A percentile compares a stretch with the other conserved stretches of the same genome.
Conservation (phyloP, 179 eudicot genomes). For the Carnegiea gigantea region DNA sequence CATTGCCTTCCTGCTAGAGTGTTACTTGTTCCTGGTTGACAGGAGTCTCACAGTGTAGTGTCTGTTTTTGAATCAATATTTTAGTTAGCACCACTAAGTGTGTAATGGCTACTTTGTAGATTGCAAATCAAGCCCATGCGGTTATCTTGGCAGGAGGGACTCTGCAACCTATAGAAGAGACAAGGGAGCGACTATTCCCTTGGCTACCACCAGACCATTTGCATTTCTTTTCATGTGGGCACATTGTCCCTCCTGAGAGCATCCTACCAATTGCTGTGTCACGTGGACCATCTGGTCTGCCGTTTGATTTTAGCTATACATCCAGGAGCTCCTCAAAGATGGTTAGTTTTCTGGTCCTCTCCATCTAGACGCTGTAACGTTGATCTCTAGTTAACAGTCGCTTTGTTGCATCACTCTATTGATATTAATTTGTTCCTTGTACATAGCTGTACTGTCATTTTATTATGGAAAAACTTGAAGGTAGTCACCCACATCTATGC, state of each 20-base stretch:
- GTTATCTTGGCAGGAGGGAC: conserved; percentile 91
- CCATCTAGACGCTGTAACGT: background rate
- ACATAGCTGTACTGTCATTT: background rate
- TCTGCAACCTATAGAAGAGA: conserved; percentile 90
- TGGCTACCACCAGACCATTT: conserved; percentile 52
- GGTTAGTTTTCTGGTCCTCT: conserved; percentile 39
- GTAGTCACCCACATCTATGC: conserved; percentile 2
- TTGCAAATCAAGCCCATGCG: conserved; percentile 78
- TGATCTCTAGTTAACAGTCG: background rate
- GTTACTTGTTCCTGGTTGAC: background rate
- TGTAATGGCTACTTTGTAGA: conserved; percentile 35
- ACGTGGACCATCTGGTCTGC: conserved; percentile 74
- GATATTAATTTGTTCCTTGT: background rate
- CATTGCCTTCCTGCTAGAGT: too few species aligned
- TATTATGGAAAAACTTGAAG: background rate
- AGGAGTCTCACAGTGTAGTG: background rate
- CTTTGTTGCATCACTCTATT: background rate
- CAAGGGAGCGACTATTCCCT: conserved; percentile 84
- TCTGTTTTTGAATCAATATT: background rate
- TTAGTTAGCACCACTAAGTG: background rate
- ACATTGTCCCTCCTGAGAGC: conserved; percentile 82
- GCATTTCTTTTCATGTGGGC: conserved; percentile 89
- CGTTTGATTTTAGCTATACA: conserved; percentile 83
- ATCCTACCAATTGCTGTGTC: conserved; percentile 82
- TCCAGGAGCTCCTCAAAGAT: conserved; percentile 64